These are phyloP conservation scores for Pseudopithomyces chartarum DNA, from an alignment of 2,329 filamentous ascomycete species.

Conservation along the genomic window DNA sequence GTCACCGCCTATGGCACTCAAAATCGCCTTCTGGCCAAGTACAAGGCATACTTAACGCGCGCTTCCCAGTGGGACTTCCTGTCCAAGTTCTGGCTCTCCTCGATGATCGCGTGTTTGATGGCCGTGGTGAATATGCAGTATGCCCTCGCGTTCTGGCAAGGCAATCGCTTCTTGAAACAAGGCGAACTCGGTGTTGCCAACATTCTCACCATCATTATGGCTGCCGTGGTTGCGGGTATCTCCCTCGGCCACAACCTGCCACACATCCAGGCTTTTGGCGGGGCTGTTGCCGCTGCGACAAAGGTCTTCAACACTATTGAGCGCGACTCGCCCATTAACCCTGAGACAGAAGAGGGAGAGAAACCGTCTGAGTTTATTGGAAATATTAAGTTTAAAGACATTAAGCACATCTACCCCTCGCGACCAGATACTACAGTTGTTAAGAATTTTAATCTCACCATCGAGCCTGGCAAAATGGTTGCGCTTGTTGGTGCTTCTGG, in stretches of 20 bases:
- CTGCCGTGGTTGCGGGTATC: slow-evolving; percentile 92
- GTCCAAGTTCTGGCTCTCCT: slow-evolving; percentile 71
- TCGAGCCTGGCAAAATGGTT: slow-evolving; percentile 89
- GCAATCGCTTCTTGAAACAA: slow-evolving; percentile 60
- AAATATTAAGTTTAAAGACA: slow-evolving; percentile 76
- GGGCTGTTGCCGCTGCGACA: slow-evolving; percentile 77
- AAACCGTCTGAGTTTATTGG: slow-evolving; percentile 76
- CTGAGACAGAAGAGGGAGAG: slow-evolving; percentile 71
- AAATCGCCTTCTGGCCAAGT: slow-evolving; percentile 84
- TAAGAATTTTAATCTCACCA: slow-evolving; percentile 76
- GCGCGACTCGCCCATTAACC: slow-evolving; percentile 81
- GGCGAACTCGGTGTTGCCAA: slow-evolving; percentile 67
- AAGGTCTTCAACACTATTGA: slow-evolving; percentile 98
- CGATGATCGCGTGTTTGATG: slow-evolving; percentile 87
- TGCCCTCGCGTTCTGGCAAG: slow-evolving; percentile 53
- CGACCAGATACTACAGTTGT: slow-evolving; percentile 89
- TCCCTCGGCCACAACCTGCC: slow-evolving; percentile 74
- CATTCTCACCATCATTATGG: slow-evolving; percentile 84
- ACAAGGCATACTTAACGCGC: slow-evolving; percentile 73
- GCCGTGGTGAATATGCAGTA: slow-evolving; percentile 78
- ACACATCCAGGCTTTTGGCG: slow-evolving; percentile 84
- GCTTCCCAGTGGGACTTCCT: slow-evolving; percentile 79
- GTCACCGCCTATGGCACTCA: slow-evolving; percentile 93
- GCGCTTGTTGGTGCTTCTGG: slow-evolving; percentile 93
- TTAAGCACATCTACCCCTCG: slow-evolving; percentile 95